Evolutionary conservation across 371 early-diverging fungal genomes (phyloP).

Genomic region (Dinochytrium kinnereticum): DNA sequence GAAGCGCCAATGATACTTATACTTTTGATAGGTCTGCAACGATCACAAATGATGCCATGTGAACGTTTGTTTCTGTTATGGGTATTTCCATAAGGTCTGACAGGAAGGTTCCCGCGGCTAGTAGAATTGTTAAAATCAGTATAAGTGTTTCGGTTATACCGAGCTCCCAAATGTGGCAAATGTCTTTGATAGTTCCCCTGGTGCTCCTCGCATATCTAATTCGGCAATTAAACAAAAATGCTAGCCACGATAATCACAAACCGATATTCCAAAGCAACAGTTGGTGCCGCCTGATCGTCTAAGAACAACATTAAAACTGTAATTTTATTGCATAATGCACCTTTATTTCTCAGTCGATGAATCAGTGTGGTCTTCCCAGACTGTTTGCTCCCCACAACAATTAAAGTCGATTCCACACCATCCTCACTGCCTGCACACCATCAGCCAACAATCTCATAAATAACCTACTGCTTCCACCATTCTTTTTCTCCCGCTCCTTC

Average conservation of each 20-base stretch:
- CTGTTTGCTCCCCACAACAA: constrained; percentile 50
- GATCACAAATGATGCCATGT: constrained; percentile 48
- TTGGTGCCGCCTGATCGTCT: constrained; percentile 55
- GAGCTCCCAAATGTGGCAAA: constrained; percentile 60
- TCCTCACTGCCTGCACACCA: constrained; percentile 34
- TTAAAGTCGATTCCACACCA: constrained; percentile 45
- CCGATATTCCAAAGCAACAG: constrained; percentile 58
- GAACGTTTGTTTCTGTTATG: constrained; percentile 50
- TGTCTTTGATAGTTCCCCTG: constrained; percentile 56
- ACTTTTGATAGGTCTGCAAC: constrained; percentile 54
- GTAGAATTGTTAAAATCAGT: neutral
- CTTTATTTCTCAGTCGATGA: constrained; percentile 53
- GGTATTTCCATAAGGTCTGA: constrained; percentile 53
- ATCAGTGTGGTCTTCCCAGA: constrained; percentile 54
- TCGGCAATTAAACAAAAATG: no score
- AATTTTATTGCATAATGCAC: constrained; percentile 23
- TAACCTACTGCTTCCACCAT: neutral
- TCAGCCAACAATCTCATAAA: neutral
- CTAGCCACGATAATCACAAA: neutral
- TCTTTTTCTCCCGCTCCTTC: constrained; percentile 46
- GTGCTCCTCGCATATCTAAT: constrained; percentile 55
- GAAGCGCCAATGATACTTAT: neutral
- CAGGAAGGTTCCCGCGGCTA: constrained; percentile 54
- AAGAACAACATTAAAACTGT: neutral
- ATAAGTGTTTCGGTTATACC: constrained; percentile 28